Evolutionary conservation across 306 rosid genomes (phyloP).

Genomic region (Vigna mungo): DNA sequence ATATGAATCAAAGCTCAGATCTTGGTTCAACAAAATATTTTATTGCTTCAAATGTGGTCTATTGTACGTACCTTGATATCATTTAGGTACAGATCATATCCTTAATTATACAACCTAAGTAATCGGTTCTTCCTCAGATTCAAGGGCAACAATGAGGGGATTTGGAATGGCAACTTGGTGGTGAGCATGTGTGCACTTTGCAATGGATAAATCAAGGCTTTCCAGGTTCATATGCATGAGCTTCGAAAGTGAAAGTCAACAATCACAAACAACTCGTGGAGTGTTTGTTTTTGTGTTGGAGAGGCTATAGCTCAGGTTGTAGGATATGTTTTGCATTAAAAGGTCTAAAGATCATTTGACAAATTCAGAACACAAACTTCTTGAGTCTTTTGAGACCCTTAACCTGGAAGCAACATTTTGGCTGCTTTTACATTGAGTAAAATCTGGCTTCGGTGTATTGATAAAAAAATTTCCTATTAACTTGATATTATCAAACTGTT

Average conservation of each 20-base stretch:
- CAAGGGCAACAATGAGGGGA: conserved; percentile 10
- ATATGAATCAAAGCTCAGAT: not conserved
- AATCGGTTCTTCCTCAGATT: not conserved
- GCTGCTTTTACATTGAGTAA: not conserved
- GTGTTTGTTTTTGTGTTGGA: not conserved
- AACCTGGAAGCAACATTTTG: not conserved
- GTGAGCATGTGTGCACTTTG: not conserved
- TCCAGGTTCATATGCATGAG: conserved; percentile 21
- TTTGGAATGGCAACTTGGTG: not conserved
- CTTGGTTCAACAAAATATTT: not conserved
- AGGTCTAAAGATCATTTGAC: not conserved
- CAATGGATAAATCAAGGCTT: conserved; percentile 31
- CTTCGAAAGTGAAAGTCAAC: conserved; percentile 20
- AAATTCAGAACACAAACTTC: not conserved
- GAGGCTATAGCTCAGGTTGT: not conserved
- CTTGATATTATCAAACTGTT: not conserved
- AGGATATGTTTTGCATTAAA: not conserved
- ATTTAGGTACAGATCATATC: conserved; percentile 14
- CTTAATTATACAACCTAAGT: not conserved
- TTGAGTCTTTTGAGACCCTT: not conserved
- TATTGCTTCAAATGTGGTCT: not conserved
- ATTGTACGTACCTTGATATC: not conserved
- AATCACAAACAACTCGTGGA: not conserved
- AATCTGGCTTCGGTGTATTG: not conserved
- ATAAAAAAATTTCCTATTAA: not conserved